phyloP scores from a whole-genome alignment of 192 early-diverging fungal species.

The Coemansia sp. region DNA sequence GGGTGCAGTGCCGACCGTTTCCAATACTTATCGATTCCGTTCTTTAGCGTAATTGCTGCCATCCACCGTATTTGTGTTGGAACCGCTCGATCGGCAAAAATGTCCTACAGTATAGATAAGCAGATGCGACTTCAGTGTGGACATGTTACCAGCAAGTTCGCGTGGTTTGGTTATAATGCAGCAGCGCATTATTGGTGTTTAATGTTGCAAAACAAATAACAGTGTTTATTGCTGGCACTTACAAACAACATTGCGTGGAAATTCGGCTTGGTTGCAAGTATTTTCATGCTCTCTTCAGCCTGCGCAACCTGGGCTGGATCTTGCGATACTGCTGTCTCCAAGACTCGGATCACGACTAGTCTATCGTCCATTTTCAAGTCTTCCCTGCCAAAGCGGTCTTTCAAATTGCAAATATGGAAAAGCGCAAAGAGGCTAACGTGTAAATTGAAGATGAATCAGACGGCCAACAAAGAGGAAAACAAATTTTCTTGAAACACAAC shows the following conservation, averaged over 20 bases:
- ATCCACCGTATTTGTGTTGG: slow-evolving; percentile 67
- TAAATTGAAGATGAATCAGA: too few species aligned
- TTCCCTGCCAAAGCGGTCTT: background rate
- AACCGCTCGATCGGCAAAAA: slow-evolving; percentile 68
- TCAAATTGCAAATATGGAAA: background rate
- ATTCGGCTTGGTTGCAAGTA: slow-evolving; percentile 53
- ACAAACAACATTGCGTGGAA: slow-evolving; percentile 68
- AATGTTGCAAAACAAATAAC: slow-evolving; percentile 12
- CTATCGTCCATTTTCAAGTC: slow-evolving; percentile 12
- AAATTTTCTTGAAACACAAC: too few species aligned
- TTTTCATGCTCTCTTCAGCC: slow-evolving; percentile 65
- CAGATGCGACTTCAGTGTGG: background rate
- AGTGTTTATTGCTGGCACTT: slow-evolving; percentile 28
- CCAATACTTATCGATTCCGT: slow-evolving; percentile 90
- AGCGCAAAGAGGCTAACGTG: background rate
- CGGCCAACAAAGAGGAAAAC: too few species aligned
- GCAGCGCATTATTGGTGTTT: too few species aligned
- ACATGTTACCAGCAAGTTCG: background rate
- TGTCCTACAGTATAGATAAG: slow-evolving; percentile 22
- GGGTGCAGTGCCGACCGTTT: slow-evolving; percentile 56
- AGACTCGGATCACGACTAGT: slow-evolving; percentile 42
- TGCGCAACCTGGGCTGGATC: slow-evolving; percentile 58
- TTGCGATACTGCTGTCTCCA: slow-evolving; percentile 68
- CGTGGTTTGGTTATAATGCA: background rate
- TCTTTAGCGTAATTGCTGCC: slow-evolving; percentile 81